These are phyloP conservation scores for Fusarium kyushuense DNA, from an alignment of 2,329 filamentous ascomycete genomes.

Conservation along the genomic window DNA sequence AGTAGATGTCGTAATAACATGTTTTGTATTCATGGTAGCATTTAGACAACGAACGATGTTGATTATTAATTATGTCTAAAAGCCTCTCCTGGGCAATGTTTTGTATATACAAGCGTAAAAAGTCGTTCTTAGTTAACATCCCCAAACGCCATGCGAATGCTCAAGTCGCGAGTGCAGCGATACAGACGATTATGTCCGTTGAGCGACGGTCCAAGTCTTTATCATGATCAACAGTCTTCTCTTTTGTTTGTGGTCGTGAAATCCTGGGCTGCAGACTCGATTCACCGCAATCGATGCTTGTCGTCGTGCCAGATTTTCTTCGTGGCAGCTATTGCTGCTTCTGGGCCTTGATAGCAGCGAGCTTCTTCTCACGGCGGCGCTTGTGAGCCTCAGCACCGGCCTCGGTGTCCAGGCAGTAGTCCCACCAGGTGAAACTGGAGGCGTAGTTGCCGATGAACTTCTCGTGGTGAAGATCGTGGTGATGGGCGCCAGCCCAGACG, in stretches of 20 bases:
- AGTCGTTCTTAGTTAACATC: conserved; percentile 47
- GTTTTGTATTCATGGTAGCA: background rate
- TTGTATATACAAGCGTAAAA: conserved; percentile 50
- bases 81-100: conserved; percentile 46
- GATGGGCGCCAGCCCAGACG: conserved; percentile 97
- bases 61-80: conserved; percentile 52
- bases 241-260: conserved; percentile 21
- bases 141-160: conserved; percentile 51
- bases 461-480: conserved; percentile 98
- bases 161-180: conserved; percentile 37
- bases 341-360: conserved; percentile 72
- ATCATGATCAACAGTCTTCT: conserved; percentile 40
- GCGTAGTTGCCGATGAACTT: conserved; percentile 98
- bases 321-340: conserved; percentile 69
- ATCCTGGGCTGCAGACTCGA: conserved; percentile 26
- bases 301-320: conserved; percentile 14
- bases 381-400: conserved; percentile 88
- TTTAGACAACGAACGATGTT: conserved; percentile 47
- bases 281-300: conserved; percentile 45
- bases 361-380: conserved; percentile 82
- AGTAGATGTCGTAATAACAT: background rate
- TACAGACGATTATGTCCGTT: conserved; percentile 36
- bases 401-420: conserved; percentile 93
- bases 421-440: conserved; percentile 99
- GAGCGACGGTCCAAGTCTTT: conserved; percentile 43